Evolutionary conservation across 768 basidiomycete genomes (phyloP), one percentile per base, ranked within the genome.

Genomic region (Termitomyces sp.): DNA sequence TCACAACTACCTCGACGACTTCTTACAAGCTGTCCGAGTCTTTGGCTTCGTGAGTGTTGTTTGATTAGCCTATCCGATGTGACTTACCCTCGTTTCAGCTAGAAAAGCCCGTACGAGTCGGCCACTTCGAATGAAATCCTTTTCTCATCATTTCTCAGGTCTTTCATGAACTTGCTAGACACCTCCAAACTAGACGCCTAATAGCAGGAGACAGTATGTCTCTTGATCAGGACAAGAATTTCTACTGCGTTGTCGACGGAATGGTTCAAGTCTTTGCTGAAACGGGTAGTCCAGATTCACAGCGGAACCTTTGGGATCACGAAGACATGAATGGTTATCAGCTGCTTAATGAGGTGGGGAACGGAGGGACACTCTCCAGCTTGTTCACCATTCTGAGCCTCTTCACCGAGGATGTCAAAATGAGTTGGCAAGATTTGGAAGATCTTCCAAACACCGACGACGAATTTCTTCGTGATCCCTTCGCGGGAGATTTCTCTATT

Each of bases 171-270:
- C 82, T 99, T 46, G 94, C 94, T 1, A 80, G 97, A 51, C 94
- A 99, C 72, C 74, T 99, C 15, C 96, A 98, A 69, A 99, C 97
- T 2, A 81, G 93, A 58, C 77, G 95, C n/a, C 75, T 99, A 21
- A 90, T 97, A 50, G 97, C 97, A 5, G 96, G 97, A 4, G 97
- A 99, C 63, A 96, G 90, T 49, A 79, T 98, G 56, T 88, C 90
- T 28, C 79, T 98, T 3, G 89, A 94, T 61, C 81, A 90, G 65
- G 90, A 98, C 72, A 92, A 92, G 64, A 93, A 87, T 59, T 99
- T 99, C 71, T 98, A 98, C 70, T 98, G 93, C 67, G 96, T 99
- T 34, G 88, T 98, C 32, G 97, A 99, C 68, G 97, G 97, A n/a
- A 88, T 81, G 58, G 96, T 96, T 14, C 93, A 99, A 65, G 93